Percentiles rank a stretch among this genome's conserved stretches.
Conservation (phyloP, 2,329 filamentous ascomycete genomes). For the Calonectria hongkongensis region DNA sequence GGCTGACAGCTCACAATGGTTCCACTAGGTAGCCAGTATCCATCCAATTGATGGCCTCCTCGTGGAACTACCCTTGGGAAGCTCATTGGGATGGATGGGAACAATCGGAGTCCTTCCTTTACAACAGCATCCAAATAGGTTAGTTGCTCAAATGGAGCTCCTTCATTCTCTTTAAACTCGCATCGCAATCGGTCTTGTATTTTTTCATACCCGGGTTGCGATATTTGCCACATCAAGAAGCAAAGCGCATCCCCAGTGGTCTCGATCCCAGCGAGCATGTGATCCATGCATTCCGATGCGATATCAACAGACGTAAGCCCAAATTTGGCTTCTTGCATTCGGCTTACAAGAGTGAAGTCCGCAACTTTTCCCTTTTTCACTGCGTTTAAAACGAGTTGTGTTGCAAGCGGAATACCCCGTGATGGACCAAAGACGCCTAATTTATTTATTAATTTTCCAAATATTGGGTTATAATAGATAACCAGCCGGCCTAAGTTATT, state of each 20-base stretch:
- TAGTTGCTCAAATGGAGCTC: constrained; percentile 29
- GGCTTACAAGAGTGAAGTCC: constrained; percentile 43
- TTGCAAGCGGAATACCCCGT: constrained; percentile 31
- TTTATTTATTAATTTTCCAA: constrained; percentile 30
- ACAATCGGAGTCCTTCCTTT: constrained; percentile 43
- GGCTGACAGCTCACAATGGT: constrained; percentile 46
- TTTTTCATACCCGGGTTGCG: constrained; percentile 38
- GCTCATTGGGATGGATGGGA: constrained; percentile 42
- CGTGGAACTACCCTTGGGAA: constrained; percentile 40
- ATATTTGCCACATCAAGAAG: constrained; percentile 48
- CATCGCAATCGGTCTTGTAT: constrained; percentile 25
- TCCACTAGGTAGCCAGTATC: constrained; percentile 41
- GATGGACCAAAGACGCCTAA: constrained; percentile 42
- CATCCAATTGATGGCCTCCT: constrained; percentile 30
- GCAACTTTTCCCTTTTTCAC: constrained; percentile 24
- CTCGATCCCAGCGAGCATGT: constrained; percentile 47
- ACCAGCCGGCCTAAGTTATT: constrained; percentile 30
- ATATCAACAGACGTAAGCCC: constrained; percentile 32
- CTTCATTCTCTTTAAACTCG: constrained; percentile 28
- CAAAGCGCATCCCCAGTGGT: constrained; percentile 48
- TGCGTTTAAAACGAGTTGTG: constrained; percentile 37
- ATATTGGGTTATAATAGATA: constrained; percentile 33
- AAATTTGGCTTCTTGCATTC: constrained; percentile 42
- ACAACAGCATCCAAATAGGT: constrained; percentile 44
- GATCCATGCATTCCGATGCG: constrained; percentile 48